Conservation (phyloP, 2,329 filamentous ascomycete genomes). For the Ceratocystis cacaofunesta region DNA sequence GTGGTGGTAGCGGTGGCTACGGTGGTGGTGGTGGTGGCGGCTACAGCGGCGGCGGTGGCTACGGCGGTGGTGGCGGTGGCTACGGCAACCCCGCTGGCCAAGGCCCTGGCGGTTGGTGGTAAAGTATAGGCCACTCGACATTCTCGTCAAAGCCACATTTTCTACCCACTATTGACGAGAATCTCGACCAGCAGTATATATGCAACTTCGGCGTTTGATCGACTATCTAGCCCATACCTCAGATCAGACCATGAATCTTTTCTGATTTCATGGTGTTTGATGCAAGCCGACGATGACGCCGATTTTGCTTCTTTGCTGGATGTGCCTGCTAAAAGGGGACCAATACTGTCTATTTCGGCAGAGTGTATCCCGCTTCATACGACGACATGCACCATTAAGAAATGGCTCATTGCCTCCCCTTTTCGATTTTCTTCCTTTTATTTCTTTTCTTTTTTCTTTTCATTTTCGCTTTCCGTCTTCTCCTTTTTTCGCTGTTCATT, state of each 20-base stretch:
- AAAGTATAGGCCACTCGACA: conserved; percentile 22
- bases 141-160: not conserved
- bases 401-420: conserved; percentile 12
- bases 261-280: not conserved
- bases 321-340: not conserved
- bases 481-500: conserved; percentile 12
- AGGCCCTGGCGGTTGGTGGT: conserved; percentile 55
- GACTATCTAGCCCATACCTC: not conserved
- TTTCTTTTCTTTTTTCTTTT: conserved; percentile 21
- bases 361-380: not conserved
- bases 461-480: conserved; percentile 19
- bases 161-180: not conserved
- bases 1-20: conserved; percentile 25
- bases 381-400: not conserved
- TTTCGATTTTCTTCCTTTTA: conserved; percentile 18
- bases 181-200: not conserved
- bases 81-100: conserved; percentile 56
- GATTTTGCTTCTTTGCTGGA: not conserved
- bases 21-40: conserved; percentile 28
- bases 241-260: not conserved
- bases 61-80: conserved; percentile 30
- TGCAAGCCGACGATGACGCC: not conserved
- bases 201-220: not conserved
- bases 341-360: not conserved
- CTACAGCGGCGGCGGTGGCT: conserved; percentile 31